Percentiles rank a stretch among this genome's conserved stretches.
These are phyloP conservation scores for Aspergillus caelatus DNA, from an alignment of 2,329 filamentous ascomycete genomes.

Conservation along the genomic window DNA sequence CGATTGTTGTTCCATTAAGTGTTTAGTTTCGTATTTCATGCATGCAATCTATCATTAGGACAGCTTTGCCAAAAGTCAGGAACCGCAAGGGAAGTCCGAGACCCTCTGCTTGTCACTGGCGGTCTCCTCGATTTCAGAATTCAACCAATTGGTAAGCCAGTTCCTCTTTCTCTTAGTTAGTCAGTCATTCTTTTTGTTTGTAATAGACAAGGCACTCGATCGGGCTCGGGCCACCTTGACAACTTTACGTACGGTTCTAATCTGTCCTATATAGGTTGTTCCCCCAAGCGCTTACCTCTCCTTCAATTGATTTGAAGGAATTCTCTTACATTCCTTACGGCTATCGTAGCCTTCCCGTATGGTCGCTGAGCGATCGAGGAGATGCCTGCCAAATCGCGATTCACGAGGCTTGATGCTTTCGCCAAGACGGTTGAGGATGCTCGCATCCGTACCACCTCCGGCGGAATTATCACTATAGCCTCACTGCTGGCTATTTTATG, in stretches of 20 bases:
- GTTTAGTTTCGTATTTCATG: constrained; percentile 9
- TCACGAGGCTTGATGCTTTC: constrained; percentile 96
- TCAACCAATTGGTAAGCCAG: constrained; percentile 10
- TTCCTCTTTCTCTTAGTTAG: not conserved
- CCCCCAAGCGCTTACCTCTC: constrained; percentile 19
- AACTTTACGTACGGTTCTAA: constrained; percentile 7
- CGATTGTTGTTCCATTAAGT: constrained; percentile 2
- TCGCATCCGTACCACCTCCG: constrained; percentile 90
- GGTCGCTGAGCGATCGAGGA: constrained; percentile 31
- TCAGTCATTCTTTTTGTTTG: not conserved
- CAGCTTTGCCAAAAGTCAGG: constrained; percentile 15
- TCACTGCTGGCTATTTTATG: constrained; percentile 87
- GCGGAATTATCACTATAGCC: constrained; percentile 89
- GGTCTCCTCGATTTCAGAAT: not conserved
- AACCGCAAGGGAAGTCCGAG: constrained; percentile 8
- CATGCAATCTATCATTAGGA: constrained; percentile 17
- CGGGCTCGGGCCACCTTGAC: not conserved
- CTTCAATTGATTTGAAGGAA: constrained; percentile 14
- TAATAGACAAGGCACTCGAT: not conserved
- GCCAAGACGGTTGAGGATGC: constrained; percentile 99
- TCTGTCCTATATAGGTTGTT: constrained; percentile 11
- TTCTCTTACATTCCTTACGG: constrained; percentile 1
- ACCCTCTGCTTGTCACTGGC: constrained; percentile 8
- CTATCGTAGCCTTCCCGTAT: constrained; percentile 22
- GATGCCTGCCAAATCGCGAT: constrained; percentile 91